Evolutionary conservation across 2,329 filamentous ascomycete species (phyloP), one percentile per base, ranked within the genome.

Genomic region (Ceratocystis cubensis): DNA sequence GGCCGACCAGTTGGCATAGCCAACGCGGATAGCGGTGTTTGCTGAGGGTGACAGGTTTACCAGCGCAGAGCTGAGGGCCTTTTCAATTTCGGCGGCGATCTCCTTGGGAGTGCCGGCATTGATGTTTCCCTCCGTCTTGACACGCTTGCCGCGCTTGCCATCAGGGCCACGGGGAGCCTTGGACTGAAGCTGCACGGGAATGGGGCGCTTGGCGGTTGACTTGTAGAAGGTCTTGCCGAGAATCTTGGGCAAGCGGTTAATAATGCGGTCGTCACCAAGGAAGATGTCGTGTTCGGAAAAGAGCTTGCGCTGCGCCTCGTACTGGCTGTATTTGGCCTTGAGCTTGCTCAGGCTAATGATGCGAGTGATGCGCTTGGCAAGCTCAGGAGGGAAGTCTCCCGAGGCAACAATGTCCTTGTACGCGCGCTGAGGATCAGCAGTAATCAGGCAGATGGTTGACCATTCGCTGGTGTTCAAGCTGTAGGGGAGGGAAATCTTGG

Each of bases 161-260:
- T 69, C 68, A 8, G 62, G 57, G 48, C 67, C 62, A 25, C 67
- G 65, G 62, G 50, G 50, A 22, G 65, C 57, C 63, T 65, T 65
- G 69, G 85, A 76, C 72, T 79, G 82, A 69, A 97, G 81, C 56
- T 82, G 80, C 46, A 97, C 83, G 30, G 94, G 92, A 67, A 99
- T 85, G 8, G 94, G 94, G 48, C 93, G 83, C 82, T 97, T 97
- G 70, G 78, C 77, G 2, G 87, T 89, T 66, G 79, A 82, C 79
- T 91, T 88, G 83, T 94, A 97, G 76, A 99, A 97, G 1, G 88
- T 88, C 79, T 96, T 97, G 71, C 93, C 94, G 13, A 99, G 84
- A 2, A 86, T 80, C 70, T 84, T 83, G 66, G 92, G 90, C 68
- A 97, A 81, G 33, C 81, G 78, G 74, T 83, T 86, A 73, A 87